Evolutionary conservation across 768 basidiomycete species (phyloP).

Genomic region (Amyloporia xantha): DNA sequence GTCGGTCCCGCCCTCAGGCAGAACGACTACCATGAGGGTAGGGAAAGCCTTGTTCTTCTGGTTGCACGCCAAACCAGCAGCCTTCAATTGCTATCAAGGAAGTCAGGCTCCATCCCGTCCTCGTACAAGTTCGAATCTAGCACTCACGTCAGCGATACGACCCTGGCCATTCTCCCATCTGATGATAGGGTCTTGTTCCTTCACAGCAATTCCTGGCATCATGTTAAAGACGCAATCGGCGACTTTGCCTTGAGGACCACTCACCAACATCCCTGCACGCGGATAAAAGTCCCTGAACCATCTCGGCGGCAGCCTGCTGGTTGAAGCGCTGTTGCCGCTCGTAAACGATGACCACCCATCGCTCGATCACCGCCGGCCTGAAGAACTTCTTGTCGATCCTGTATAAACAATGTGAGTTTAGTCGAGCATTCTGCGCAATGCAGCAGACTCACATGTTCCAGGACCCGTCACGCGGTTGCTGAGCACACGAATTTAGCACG

Average conservation of each 20-base stretch:
- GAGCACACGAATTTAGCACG: conserved; percentile 8
- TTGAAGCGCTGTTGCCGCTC: conserved; percentile 56
- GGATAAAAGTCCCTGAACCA: conserved; percentile 46
- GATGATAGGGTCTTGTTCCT: conserved; percentile 37
- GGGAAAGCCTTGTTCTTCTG: conserved; percentile 38
- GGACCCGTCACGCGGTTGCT: conserved; percentile 59
- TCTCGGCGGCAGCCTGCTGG: conserved; percentile 39
- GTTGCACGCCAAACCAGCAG: conserved; percentile 41
- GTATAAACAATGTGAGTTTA: conserved; percentile 5
- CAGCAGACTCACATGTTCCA: conserved; percentile 64
- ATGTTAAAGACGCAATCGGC: background rate
- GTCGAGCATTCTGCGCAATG: background rate
- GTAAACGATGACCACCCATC: conserved; percentile 63
- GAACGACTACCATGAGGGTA: conserved; percentile 54
- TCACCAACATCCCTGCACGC: conserved; percentile 53
- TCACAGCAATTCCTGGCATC: conserved; percentile 50
- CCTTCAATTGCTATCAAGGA: conserved; percentile 37
- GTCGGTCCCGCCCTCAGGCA: conserved; percentile 72
- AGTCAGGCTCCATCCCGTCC: background rate
- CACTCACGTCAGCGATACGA: conserved; percentile 38
- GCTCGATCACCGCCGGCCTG: conserved; percentile 41
- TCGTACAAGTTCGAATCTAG: no score
- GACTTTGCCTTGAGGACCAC: conserved; percentile 19
- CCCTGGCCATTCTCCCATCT: conserved; percentile 56
- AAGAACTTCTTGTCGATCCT: conserved; percentile 74